Conservation (phyloP, 768 basidiomycete species). For the Mycena polygramma region DNA sequence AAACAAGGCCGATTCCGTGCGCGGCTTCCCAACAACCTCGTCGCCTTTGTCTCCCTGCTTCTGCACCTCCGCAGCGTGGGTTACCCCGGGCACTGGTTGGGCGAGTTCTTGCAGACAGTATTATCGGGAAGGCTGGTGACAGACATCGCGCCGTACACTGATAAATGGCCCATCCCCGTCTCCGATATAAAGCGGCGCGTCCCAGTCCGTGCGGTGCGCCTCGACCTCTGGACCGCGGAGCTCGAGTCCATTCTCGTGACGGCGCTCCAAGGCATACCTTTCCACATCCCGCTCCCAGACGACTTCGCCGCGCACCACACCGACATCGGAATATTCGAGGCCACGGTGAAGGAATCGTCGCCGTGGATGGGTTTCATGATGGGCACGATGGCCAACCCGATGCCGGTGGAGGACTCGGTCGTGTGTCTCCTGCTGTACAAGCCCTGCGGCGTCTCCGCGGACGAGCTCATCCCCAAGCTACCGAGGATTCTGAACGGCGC, state of each 20-base stretch:
- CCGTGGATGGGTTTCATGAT: slow-evolving; percentile 7
- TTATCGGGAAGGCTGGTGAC: slow-evolving; percentile 13
- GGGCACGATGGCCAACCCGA: slow-evolving; percentile 15
- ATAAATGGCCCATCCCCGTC: slow-evolving; percentile 25
- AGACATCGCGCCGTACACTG: slow-evolving; percentile 23
- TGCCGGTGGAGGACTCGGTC: slow-evolving; percentile 16
- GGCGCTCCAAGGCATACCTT: slow-evolving; percentile 6
- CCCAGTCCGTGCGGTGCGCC: slow-evolving; percentile 14
- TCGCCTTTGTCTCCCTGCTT: slow-evolving; percentile 23
- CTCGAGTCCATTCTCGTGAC: slow-evolving; percentile 21
- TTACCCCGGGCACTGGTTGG: slow-evolving; percentile 24
- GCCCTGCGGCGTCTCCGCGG: not conserved
- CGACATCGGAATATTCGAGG: slow-evolving; percentile 26
- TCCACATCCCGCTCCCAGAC: not conserved
- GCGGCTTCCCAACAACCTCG: slow-evolving; percentile 29
- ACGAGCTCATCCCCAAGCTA: slow-evolving; percentile 7
- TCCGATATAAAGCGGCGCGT: slow-evolving; percentile 19
- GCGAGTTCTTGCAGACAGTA: slow-evolving; percentile 19
- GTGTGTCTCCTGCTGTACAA: slow-evolving; percentile 19
- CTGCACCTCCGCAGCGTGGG: slow-evolving; percentile 20
- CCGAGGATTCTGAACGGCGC: slow-evolving; percentile 19
- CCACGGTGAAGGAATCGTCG: slow-evolving; percentile 4
- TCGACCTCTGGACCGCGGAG: slow-evolving; percentile 24
- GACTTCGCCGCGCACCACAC: slow-evolving; percentile 12
- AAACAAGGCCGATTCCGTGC: slow-evolving; percentile 12